Evolutionary conservation across 306 rosid species (phyloP).

Genomic region (Pueraria montana): DNA sequence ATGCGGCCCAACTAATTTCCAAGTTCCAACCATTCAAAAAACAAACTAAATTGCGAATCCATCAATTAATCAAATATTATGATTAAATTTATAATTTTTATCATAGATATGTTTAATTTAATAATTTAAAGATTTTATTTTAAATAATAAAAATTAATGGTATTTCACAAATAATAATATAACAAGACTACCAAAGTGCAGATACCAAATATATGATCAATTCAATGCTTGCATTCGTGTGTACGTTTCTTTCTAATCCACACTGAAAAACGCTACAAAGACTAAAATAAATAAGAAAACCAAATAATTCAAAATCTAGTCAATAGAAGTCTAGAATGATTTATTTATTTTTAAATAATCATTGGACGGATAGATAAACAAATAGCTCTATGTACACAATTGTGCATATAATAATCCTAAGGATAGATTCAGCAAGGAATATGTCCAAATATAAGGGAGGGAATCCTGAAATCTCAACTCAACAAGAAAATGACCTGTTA

Average conservation of each 20-base stretch:
- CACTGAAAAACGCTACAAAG: neutral
- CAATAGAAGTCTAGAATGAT: neutral
- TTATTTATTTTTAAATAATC: neutral
- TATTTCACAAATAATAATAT: no score
- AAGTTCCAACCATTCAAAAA: no score
- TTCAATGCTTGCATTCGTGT: neutral
- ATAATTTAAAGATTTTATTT: no score
- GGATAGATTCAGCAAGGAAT: neutral
- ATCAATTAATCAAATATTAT: no score
- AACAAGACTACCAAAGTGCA: neutral
- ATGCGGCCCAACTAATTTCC: no score
- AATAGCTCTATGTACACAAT: neutral
- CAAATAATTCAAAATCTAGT: neutral
- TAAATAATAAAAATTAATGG: no score
- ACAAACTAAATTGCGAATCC: no score
- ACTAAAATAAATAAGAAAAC: neutral
- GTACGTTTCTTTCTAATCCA: neutral
- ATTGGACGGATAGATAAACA: neutral
- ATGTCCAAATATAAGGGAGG: neutral
- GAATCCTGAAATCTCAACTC: neutral
- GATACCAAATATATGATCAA: neutral
- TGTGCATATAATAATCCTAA: neutral
- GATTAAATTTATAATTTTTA: no score
- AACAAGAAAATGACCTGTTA: neutral
- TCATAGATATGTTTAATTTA: no score